Evolutionary conservation across 768 basidiomycete species (phyloP).

Genomic region (Neoboletus magnificus): DNA sequence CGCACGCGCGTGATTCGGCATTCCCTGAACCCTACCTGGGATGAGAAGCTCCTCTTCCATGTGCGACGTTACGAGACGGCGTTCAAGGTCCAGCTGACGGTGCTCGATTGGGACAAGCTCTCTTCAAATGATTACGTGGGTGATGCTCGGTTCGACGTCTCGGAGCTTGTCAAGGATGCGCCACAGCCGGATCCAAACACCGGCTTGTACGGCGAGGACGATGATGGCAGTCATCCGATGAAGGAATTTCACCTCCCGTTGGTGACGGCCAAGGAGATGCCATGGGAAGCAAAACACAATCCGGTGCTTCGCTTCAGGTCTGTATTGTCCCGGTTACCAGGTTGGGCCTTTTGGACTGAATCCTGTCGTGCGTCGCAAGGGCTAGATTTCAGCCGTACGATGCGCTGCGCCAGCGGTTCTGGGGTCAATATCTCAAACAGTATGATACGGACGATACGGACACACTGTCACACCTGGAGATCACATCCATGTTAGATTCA

Average conservation of each 20-base stretch:
- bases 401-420: slow-evolving; percentile 85
- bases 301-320: slow-evolving; percentile 70
- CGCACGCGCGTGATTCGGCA: slow-evolving; percentile 87
- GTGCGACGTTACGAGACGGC: slow-evolving; percentile 82
- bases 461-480: slow-evolving; percentile 75
- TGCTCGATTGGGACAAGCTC: slow-evolving; percentile 97
- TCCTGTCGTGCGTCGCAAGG: slow-evolving; percentile 34
- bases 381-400: slow-evolving; percentile 97
- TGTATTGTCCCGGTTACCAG: slow-evolving; percentile 6
- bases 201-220: slow-evolving; percentile 41
- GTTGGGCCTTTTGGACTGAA: slow-evolving; percentile 8
- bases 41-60: slow-evolving; percentile 94
- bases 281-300: slow-evolving; percentile 71
- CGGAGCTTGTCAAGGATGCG: slow-evolving; percentile 63
- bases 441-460: slow-evolving; percentile 87
- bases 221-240: slow-evolving; percentile 49
- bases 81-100: slow-evolving; percentile 74
- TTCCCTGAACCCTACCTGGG: slow-evolving; percentile 83
- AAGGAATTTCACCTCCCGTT: slow-evolving; percentile 68
- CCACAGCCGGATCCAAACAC: slow-evolving; percentile 60
- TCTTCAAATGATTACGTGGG: slow-evolving; percentile 88
- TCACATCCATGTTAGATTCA: slow-evolving; percentile 94
- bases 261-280: slow-evolving; percentile 53
- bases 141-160: slow-evolving; percentile 67
- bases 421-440: slow-evolving; percentile 83